phyloP scores from a whole-genome alignment of 2,329 filamentous ascomycete genomes.

The Fusarium tanahbumbuense region DNA sequence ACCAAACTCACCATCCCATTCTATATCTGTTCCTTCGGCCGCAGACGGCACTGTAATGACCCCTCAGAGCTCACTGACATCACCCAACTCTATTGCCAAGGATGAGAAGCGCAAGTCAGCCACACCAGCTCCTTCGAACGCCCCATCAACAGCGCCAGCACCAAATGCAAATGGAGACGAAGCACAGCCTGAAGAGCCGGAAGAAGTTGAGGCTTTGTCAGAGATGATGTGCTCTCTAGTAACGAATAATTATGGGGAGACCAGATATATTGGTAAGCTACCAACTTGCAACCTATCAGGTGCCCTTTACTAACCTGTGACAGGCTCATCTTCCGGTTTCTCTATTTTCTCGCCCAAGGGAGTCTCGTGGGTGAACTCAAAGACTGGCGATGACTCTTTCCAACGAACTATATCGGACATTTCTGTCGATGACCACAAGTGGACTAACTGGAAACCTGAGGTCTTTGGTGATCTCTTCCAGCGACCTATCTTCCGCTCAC shows the following conservation, averaged over 20 bases:
- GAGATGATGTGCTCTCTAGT: conserved; percentile 99
- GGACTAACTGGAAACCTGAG: conserved; percentile 98
- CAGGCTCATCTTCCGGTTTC: conserved; percentile 95
- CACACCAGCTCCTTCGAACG: conserved; percentile 33
- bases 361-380: conserved; percentile 98
- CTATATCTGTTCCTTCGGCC: conserved; percentile 53
- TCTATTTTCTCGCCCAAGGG: conserved; percentile 99
- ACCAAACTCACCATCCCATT: conserved; percentile 64
- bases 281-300: background rate
- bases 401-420: conserved; percentile 93
- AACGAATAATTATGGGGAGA: conserved; percentile 94
- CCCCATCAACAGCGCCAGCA: conserved; percentile 13
- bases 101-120: conserved; percentile 50
- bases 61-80: conserved; percentile 66
- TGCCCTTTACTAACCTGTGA: conserved; percentile 20
- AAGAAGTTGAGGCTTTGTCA: conserved; percentile 87
- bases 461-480: conserved; percentile 94
- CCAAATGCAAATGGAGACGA: conserved; percentile 27
- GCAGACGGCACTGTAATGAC: conserved; percentile 58
- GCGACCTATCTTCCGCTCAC: conserved; percentile 81
- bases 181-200: conserved; percentile 48
- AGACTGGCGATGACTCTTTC: conserved; percentile 95
- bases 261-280: conserved; percentile 86
- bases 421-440: conserved; percentile 93
- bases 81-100: conserved; percentile 59